Evolutionary conservation across 192 early-diverging fungal genomes (phyloP), one percentile per base, ranked within the genome.

Genomic region (Coemansia aciculifera): DNA sequence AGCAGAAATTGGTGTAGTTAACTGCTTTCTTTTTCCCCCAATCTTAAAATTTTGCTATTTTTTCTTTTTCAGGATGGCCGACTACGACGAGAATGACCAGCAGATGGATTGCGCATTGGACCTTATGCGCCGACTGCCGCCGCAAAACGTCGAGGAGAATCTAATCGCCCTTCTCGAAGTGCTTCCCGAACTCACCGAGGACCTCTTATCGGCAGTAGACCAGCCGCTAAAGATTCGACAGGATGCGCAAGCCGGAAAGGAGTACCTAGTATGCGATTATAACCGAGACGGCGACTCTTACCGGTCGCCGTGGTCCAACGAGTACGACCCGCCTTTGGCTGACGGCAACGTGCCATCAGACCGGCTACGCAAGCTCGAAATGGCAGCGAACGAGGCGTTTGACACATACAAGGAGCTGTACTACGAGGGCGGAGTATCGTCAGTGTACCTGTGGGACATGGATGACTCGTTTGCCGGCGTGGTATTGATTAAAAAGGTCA

Each of bases 201-300:
- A 99, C 43, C 83, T 99, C 38, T 85, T 98, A 9, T 91, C 91
- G 46, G 84, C 92, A 3, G 87, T 99, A 43, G 96, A 99, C 86
- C 95, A 97, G 73, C 97, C 96, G 24, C 86, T 99, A 31, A 90
- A 90, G 67, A 81, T 92, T 23, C 82, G 86, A 57, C 86, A 79
- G 36, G 96, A 95, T 75, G 68, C 67, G 27, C 75, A 79, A 42
- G 85, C 88, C 15, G 92, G 92, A 40, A 90, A 85, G 52, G 93
- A 95, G 51, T 99, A 95, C 64, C 83, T 99, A 13, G 72, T 90
- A 6, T 98, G 94, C 68, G 95, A 97, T 71, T 99, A 97, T 78
- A 99, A 99, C 85, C 85, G 95, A n/a, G 95, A 98, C 80, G 93
- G 92, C 3, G 91, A 97, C 72, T 93, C 91, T 21, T 95, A 94